phyloP scores from a whole-genome alignment of 441 rosid species.

The Corymbia citriodora region DNA sequence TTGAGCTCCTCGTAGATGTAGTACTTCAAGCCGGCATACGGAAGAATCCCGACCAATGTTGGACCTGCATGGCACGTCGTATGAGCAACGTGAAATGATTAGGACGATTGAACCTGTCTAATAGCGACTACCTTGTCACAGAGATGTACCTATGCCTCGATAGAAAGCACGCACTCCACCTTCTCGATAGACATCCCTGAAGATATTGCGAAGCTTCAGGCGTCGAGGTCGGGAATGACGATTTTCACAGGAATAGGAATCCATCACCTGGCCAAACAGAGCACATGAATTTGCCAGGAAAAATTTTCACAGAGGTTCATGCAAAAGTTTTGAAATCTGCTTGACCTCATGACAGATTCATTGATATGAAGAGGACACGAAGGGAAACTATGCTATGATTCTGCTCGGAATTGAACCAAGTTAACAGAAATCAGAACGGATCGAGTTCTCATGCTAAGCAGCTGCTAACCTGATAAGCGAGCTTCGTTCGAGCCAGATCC shows the following conservation, averaged over 20 bases:
- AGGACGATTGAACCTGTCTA: not conserved
- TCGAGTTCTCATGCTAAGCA: not conserved
- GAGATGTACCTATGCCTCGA: conserved; percentile 70
- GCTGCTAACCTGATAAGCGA: conserved; percentile 80
- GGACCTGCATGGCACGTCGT: conserved; percentile 54
- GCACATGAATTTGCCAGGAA: not conserved
- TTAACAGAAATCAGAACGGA: not conserved
- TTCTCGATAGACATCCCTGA: conserved; percentile 65
- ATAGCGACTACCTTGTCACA: not conserved
- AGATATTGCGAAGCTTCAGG: conserved; percentile 64
- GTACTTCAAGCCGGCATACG: conserved; percentile 91
- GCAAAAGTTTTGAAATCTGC: not conserved
- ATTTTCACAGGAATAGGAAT: not conserved
- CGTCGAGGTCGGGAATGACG: conserved; percentile 46
- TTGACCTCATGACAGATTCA: not conserved
- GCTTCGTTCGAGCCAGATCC: conserved; percentile 93
- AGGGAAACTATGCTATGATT: not conserved
- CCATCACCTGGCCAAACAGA: not conserved
- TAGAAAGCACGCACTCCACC: conserved; percentile 76
- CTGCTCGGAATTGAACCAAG: not conserved
- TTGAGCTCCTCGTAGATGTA: conserved; percentile 83
- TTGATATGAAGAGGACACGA: not conserved
- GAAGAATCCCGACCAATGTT: conserved; percentile 81
- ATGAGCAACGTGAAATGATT: not conserved
- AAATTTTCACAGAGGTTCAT: not conserved